Base-by-base conservation (phyloP, 164 flowering plant species). In the Chloranthus sessilifolius region DNA sequence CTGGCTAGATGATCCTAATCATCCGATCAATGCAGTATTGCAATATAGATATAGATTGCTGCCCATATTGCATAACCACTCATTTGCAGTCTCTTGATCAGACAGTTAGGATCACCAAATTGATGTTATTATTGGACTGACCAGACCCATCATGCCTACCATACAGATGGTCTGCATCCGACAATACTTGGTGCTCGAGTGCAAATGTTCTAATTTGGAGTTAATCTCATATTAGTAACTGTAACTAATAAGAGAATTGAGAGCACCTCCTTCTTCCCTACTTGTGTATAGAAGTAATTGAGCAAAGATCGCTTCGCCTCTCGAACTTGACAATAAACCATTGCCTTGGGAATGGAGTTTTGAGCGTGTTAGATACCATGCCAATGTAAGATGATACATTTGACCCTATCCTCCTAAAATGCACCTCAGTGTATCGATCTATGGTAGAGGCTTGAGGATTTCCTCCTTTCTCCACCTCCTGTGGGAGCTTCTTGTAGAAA, bases 221-320 rank as follows among this genome's bases (percentile, higher is more conserved):
- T n/a, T n/a, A n/a, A n/a, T n/a, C n/a, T n/a, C n/a, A n/a, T n/a
- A n/a, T n/a, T n/a, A n/a, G n/a, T n/a, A n/a, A n/a, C n/a, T n/a
- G n/a, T n/a, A n/a, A n/a, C n/a, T n/a, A 38, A 14, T 11, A 30
- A 42, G 14, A 43, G 1, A 31, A 15, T 31, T n/a, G 28, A 11
- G 39, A 19, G 16, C 14, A 74, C 95, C 88, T 85, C 90, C 60
- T 73, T 83, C 67, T 60, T 82, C 27, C 83, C 90, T n/a, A 85
- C 41, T 56, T 74, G 88, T 9, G 69, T 44, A 55, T 82, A 85
- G 65, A 85, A 82, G 70, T 69, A 52, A 59, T 74, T 48, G 6
- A 82, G 79, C 29, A 82, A 60, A 12, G 70, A 63, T 30, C 61
- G 67, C 60, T 77, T 82, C 41, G 88, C 85, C 56, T 79, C 79